Conservation (phyloP, 2,329 filamentous ascomycete genomes). For the Arachnomyces sp. region DNA sequence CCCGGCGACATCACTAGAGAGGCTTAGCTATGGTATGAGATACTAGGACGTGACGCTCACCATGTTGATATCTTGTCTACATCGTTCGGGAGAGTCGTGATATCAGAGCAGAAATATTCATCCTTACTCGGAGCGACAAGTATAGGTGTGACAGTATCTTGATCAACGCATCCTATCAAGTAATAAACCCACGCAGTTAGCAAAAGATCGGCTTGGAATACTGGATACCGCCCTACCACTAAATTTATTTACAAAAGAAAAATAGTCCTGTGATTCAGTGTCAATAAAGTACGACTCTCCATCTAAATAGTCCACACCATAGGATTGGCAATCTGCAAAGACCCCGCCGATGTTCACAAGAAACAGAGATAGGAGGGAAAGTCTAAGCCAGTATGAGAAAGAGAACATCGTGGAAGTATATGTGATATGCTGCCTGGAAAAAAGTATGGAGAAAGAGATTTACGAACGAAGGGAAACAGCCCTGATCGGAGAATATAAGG, state of each 20-base stretch:
- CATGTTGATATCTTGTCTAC: conserved; percentile 14
- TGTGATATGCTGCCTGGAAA: too few relatives aligned
- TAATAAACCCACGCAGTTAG: background rate
- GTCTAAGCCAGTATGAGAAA: too few relatives aligned
- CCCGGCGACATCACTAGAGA: conserved; percentile 12
- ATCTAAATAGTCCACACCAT: conserved; percentile 14
- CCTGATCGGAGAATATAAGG: too few relatives aligned
- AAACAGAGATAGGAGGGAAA: too few relatives aligned
- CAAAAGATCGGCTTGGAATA: conserved; percentile 12
- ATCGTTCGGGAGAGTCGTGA: conserved; percentile 12
- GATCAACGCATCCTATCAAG: background rate
- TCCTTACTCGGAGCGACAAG: conserved; percentile 14
- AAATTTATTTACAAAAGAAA: conserved; percentile 15
- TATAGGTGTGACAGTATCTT: conserved; percentile 11
- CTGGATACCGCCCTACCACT: conserved; percentile 12
- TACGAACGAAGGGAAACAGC: too few relatives aligned
- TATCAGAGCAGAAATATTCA: conserved; percentile 16
- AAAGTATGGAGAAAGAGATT: too few relatives aligned
- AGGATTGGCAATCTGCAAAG: conserved; percentile 13
- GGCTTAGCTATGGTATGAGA: background rate
- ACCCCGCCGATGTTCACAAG: too few relatives aligned
- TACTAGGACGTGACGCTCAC: conserved; percentile 4
- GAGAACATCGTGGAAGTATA: too few relatives aligned
- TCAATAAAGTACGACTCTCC: conserved; percentile 16
- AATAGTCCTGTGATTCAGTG: conserved; percentile 13